Percentiles rank a stretch among this genome's conserved stretches.
These are phyloP conservation scores for Begonia peltatifolia DNA, from an alignment of 306 rosid species.

Conservation along the genomic window DNA sequence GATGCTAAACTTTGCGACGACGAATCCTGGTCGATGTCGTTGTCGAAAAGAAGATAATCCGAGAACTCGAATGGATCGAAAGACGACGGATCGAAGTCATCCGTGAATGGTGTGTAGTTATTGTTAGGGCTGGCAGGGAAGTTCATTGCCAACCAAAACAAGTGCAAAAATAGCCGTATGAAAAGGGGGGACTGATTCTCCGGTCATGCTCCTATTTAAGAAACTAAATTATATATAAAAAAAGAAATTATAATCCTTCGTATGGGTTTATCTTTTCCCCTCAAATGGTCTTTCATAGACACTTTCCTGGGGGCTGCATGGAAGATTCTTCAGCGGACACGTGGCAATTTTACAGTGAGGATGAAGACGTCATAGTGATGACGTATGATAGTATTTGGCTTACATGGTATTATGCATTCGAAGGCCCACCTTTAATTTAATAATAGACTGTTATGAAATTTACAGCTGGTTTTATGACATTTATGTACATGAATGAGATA, in stretches of 20 bases:
- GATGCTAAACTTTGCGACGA: slow-evolving; percentile 28
- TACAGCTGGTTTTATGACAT: too few species aligned
- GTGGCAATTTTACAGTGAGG: slow-evolving; percentile 8
- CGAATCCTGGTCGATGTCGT: slow-evolving; percentile 22
- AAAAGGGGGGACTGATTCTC: neutral
- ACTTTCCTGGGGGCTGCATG: slow-evolving; percentile 22
- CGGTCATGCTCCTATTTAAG: slow-evolving; percentile 1
- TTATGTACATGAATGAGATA: too few species aligned
- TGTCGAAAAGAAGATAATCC: slow-evolving; percentile 25
- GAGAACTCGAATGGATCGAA: slow-evolving; percentile 22
- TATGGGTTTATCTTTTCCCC: neutral
- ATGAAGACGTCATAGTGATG: slow-evolving; percentile 12
- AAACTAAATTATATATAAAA: slow-evolving; percentile 2
- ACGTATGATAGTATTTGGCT: slow-evolving; percentile 9
- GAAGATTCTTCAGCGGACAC: slow-evolving; percentile 25
- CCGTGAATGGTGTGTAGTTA: slow-evolving; percentile 6
- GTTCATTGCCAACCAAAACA: neutral
- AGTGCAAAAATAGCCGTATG: neutral
- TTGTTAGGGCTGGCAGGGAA: slow-evolving; percentile 21
- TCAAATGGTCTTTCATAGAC: slow-evolving; percentile 20
- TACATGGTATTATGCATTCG: neutral
- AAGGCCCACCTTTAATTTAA: neutral
- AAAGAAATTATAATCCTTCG: neutral
- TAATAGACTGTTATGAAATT: too few species aligned
- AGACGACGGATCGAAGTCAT: slow-evolving; percentile 10